Base-by-base conservation (phyloP, 1,284 basidiomycete species). In the Apiotrichum domesticum region DNA sequence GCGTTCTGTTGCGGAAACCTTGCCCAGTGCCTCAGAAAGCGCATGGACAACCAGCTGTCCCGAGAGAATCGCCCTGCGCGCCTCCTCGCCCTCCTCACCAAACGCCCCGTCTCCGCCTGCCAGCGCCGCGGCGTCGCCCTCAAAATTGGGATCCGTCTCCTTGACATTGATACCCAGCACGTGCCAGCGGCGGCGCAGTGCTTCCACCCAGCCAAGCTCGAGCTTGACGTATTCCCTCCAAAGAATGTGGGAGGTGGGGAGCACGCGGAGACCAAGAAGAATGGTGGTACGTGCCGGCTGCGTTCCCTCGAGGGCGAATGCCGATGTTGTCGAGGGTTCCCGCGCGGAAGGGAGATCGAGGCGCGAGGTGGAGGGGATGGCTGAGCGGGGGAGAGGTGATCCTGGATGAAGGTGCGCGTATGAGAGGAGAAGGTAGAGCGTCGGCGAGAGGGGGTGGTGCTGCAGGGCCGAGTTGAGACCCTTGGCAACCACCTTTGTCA, bases 161-260 rank as follows among this genome's bases (percentile, higher is more conserved):
- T 52, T 52, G 45, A 65, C 56, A 5, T 64, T 60, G 51, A 78
- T 70, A 11, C 77, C 77, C 10, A 78, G 80, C 6, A 89, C 80
- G 47, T 82, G 83, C 90, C 90, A 94, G 44, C 92, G 80, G 58
- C 90, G 79, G 43, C 90, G 79, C 52, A 96, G 78, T 9, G 84
- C 84, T 77, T 96, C 92, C 14, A 92, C 81, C 74, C 92, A 96
- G 3, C 87, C 86, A 7, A 95, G 78, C 74, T 97, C 93, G 84
- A 96, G 90, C 67, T 87, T 86, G 62, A 92, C 84, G 73, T 94
- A 93, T 73, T 92, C 90, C 37, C 80, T 80, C 90, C 90, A 95
- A 72, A 95, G 80, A 58, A 85, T 83, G 21, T 83, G 74, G 61
- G 83, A 87, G 45, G 85, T 82, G 6, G 80, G 78, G 61, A 91